Base-by-base conservation (phyloP, 352 stramenopile species). In the Globisporangium lucens region DNA sequence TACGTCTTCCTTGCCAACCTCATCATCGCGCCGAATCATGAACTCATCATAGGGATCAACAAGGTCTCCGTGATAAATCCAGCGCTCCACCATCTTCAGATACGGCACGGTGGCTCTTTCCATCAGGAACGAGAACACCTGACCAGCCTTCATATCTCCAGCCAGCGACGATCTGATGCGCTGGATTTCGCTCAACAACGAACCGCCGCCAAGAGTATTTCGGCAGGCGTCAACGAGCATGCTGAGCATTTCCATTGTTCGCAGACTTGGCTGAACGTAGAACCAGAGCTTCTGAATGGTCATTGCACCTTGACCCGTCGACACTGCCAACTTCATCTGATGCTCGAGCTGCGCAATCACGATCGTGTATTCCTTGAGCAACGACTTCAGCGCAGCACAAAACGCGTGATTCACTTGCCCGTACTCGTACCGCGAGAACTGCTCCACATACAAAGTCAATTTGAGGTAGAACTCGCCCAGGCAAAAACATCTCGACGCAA, bases 401-500 rank as follows among this genome's bases (percentile, higher is more conserved):
- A 99, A 90, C 9, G 95, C 92, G 74, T 98, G 96, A 46, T 93
- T 97, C 12, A 98, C 91, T 76, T 94, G 85, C 0, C 96, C 96
- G 68, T 97, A 97, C 74, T 98, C 95, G 65, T 96, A 93, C 27
- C 90, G 76, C 36, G 85, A 90, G 58, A 84, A 91, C 36, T 90
- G 80, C 59, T 97, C 89, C 30, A 96, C 80, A 57, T 93, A 96
- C 12, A 90, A 63, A 20, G 58, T 82, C 24, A 94, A 55, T 59
- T 89, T 88, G 27, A 96, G 69, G 53, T 93, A 96, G 65, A 82
- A 92, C 63, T 94, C 85, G 24, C 89, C 86, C 43, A 96, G 60
- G 7, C 75, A 68, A 29, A 96, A 77, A 61, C 87, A 93, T 7
- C 88, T 73, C 10, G 82, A 75, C 29, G 80, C 83, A 4, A 96